Evolutionary conservation across 1,284 basidiomycete species (phyloP).

Genomic region (Tilletia indica): DNA sequence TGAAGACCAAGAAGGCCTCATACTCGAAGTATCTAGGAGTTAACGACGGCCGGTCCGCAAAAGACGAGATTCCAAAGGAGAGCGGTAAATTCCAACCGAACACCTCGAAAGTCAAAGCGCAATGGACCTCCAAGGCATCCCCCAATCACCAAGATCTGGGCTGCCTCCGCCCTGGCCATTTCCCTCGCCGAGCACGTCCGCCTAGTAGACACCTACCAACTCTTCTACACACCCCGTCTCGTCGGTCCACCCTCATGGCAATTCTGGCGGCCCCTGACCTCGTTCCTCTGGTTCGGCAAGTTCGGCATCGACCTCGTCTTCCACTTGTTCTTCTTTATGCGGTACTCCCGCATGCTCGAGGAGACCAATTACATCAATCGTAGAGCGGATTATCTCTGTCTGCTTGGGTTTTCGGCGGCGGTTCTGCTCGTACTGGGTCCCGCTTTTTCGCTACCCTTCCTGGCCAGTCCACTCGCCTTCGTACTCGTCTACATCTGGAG

Average conservation of each 20-base stretch:
- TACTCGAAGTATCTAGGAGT: too few species aligned
- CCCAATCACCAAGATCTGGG: slow-evolving; percentile 49
- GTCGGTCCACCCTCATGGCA: slow-evolving; percentile 56
- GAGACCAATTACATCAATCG: slow-evolving; percentile 89
- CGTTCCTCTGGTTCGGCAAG: slow-evolving; percentile 92
- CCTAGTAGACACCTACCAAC: slow-evolving; percentile 41
- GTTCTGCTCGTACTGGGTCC: slow-evolving; percentile 58
- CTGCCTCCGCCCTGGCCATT: slow-evolving; percentile 30
- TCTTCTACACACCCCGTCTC: slow-evolving; percentile 47
- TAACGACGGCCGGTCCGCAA: too few species aligned
- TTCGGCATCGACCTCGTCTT: slow-evolving; percentile 92
- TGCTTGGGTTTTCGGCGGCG: slow-evolving; percentile 75
- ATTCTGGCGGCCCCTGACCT: slow-evolving; percentile 84
- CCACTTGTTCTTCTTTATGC: slow-evolving; percentile 97
- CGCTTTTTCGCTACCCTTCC: slow-evolving; percentile 55
- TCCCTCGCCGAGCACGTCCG: slow-evolving; percentile 45
- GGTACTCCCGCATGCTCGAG: slow-evolving; percentile 92
- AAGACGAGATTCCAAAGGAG: too few species aligned
- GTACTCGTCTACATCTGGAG: slow-evolving; percentile 97
- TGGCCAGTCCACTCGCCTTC: slow-evolving; percentile 37
- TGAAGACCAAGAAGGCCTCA: too few species aligned
- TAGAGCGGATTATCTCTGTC: slow-evolving; percentile 85
- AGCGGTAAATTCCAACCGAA: too few species aligned
- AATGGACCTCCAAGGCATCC: slow-evolving; percentile 50
- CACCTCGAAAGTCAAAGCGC: neutral